Evolutionary conservation across 148 eudicot species (phyloP), one percentile per base, ranked within the genome.

Genomic region (Rhododendron henanense): DNA sequence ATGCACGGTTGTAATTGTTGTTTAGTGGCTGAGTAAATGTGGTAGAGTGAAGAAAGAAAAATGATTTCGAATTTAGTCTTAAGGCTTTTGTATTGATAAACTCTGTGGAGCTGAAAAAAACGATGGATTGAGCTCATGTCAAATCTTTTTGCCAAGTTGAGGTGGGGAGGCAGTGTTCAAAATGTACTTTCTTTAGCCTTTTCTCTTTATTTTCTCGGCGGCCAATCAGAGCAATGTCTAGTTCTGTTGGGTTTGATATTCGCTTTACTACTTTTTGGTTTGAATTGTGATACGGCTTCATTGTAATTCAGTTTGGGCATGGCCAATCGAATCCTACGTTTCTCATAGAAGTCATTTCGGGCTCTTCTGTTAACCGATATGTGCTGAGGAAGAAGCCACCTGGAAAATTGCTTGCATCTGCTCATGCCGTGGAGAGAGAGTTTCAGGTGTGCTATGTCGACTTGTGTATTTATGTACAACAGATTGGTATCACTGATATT

Each of bases 351-450:
- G 92, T 95, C 67, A 87, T 86, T 57, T 83, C 74, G 21, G 92
- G 91, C 74, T 86, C 91, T 87, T 80, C 81, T 45, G 85, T 89
- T 87, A 92, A 88, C 84, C 86, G 88, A 6, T 96, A 94, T 89
- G 99, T 96, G 88, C 83, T 96, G 87, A 92, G 99, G 88, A 96
- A 96, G 91, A 95, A 95, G 85, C 99, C 99, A 61, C 88, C 92
- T 45, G 99, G 99, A 57, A 90, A 89, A 81, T 89, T 96, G 88
- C 99, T 96, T 78, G 90, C 88, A 78, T 96, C 99, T 84, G 99
- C 99, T 41, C 99, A 96, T 92, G 98, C 99, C 61, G 94, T 96
- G 71, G 99, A 96, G 92, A 94, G 98, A 93, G 99, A 96, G 87
- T 96, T 85, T 88, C 94, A 95, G 96, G 99, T 89, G 50, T 79